Conservation (phyloP, 768 basidiomycete genomes). For the Dioszegia hungarica region DNA sequence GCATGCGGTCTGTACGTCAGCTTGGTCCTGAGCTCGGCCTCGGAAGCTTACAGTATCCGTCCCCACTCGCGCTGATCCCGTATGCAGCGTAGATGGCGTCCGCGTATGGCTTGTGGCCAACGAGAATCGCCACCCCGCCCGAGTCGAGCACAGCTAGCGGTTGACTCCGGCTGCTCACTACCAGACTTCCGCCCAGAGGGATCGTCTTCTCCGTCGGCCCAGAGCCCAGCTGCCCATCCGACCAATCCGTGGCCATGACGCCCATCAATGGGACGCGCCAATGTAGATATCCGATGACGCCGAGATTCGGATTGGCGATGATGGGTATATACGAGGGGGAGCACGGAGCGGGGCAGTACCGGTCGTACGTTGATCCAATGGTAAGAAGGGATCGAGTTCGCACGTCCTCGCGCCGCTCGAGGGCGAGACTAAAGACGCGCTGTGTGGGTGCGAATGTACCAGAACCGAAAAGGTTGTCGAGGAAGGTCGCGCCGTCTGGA, state of each 20-base stretch:
- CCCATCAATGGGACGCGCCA: slow-evolving; percentile 41
- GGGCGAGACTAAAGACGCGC: slow-evolving; percentile 38
- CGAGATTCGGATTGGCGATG: slow-evolving; percentile 38
- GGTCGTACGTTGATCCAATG: slow-evolving; percentile 30
- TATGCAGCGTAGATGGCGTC: slow-evolving; percentile 39
- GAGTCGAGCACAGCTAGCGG: slow-evolving; percentile 47
- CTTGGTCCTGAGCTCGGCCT: not conserved
- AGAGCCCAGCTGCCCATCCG: slow-evolving; percentile 21
- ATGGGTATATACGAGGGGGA: slow-evolving; percentile 36
- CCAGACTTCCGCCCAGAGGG: slow-evolving; percentile 26
- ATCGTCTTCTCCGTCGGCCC: slow-evolving; percentile 15
- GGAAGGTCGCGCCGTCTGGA: slow-evolving; percentile 47
- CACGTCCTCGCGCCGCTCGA: slow-evolving; percentile 44
- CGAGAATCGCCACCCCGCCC: slow-evolving; percentile 43
- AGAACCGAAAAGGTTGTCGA: slow-evolving; percentile 46
- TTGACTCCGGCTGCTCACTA: slow-evolving; percentile 17
- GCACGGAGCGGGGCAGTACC: slow-evolving; percentile 37
- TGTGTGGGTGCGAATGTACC: slow-evolving; percentile 38
- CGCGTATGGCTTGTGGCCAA: slow-evolving; percentile 31
- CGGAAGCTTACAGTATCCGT: slow-evolving; percentile 42
- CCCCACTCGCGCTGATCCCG: slow-evolving; percentile 35
- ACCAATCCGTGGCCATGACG: slow-evolving; percentile 27
- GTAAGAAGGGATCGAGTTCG: slow-evolving; percentile 38
- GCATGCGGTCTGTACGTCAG: slow-evolving; percentile 37
- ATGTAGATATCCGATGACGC: slow-evolving; percentile 36